Evolutionary conservation across 441 rosid genomes (phyloP), one percentile per base, ranked within the genome.

Genomic region (Aquilaria agallochum): DNA sequence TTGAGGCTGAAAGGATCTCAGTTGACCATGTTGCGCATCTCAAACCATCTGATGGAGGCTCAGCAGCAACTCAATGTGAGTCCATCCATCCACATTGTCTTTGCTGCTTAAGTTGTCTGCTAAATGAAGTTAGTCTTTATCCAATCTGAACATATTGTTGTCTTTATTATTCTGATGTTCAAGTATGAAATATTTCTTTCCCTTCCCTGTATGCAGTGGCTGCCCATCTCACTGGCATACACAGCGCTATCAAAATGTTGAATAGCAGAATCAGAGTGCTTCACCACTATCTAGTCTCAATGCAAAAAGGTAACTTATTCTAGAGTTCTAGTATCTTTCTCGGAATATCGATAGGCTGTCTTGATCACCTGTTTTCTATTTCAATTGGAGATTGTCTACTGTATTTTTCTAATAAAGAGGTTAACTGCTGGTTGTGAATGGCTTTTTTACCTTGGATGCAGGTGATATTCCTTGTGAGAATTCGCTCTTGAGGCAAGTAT

Each of bases 11-110:
- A 73, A 55, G 98, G 64, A 93, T 93, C 53, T 93, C 98, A 10
- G 96, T 90, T 6, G 97, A 93, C 76, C 98, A 93, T 74, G 98
- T 93, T 71, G 98, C 98, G 49, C 98, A 93, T 70, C 95, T 93
- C 52, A 87, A 90, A 71, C 98, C 98, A 50, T 90, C 98, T 62
- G 98, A 90, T 63, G 98, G 98, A 62, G 93, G 98, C 66, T 88
- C 97, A 42, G 96, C 96, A 2, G 97, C 97, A 31, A 92, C 98
- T 5, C 98, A 92, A 40, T 78, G 98, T 80, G 47, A 83, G 73
- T 72, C 54, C 7, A 36, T 55, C 59, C 60, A 32, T 58, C 46
- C 66, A 3, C 36, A 53, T 56, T 33, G 13, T 58, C 49, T 20
- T 50, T 55, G 36, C 11, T 51, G 50, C 31, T 4, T n/a, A 32